phyloP scores from a whole-genome alignment of 2,329 filamentous ascomycete genomes.

The Clathrospora elynae region DNA sequence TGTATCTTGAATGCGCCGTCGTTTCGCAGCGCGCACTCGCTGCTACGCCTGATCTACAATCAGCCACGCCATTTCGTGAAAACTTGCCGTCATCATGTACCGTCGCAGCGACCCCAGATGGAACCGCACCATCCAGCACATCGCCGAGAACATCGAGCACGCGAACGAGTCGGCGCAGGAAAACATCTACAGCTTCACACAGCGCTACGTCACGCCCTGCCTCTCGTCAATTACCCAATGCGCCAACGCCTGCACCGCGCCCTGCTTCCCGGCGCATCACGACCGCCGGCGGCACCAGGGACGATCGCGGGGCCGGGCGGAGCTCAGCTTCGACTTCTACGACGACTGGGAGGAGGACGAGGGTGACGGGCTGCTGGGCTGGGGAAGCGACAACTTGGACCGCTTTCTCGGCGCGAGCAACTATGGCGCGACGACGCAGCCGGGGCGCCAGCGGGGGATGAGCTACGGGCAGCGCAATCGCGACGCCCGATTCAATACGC shows the following conservation, averaged over 20 bases:
- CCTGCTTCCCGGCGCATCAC: slow-evolving; percentile 73
- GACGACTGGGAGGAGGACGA: slow-evolving; percentile 88
- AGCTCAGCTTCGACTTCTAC: slow-evolving; percentile 94
- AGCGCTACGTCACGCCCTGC: slow-evolving; percentile 83
- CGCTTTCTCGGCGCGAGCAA: slow-evolving; percentile 71
- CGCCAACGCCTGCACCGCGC: slow-evolving; percentile 71
- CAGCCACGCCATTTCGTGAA: slow-evolving; percentile 13
- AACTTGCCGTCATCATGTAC: slow-evolving; percentile 55
- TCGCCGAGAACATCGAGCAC: slow-evolving; percentile 86
- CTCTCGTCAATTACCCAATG: slow-evolving; percentile 69
- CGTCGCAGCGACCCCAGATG: slow-evolving; percentile 78
- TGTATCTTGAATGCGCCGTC: slow-evolving; percentile 41
- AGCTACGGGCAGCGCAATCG: slow-evolving; percentile 77
- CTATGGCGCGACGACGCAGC: slow-evolving; percentile 60
- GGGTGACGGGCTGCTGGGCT: slow-evolving; percentile 69
- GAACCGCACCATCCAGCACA: slow-evolving; percentile 90
- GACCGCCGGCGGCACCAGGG: slow-evolving; percentile 74
- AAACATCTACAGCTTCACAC: slow-evolving; percentile 85
- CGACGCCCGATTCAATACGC: slow-evolving; percentile 37
- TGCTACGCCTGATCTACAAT: slow-evolving; percentile 14
- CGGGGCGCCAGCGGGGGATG: slow-evolving; percentile 78
- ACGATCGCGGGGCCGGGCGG: slow-evolving; percentile 65
- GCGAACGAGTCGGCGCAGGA: slow-evolving; percentile 92
- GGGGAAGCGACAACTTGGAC: slow-evolving; percentile 85
- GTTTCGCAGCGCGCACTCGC: slow-evolving; percentile 25